Conservation (phyloP, 768 basidiomycete species). For the Mycena filopes region DNA sequence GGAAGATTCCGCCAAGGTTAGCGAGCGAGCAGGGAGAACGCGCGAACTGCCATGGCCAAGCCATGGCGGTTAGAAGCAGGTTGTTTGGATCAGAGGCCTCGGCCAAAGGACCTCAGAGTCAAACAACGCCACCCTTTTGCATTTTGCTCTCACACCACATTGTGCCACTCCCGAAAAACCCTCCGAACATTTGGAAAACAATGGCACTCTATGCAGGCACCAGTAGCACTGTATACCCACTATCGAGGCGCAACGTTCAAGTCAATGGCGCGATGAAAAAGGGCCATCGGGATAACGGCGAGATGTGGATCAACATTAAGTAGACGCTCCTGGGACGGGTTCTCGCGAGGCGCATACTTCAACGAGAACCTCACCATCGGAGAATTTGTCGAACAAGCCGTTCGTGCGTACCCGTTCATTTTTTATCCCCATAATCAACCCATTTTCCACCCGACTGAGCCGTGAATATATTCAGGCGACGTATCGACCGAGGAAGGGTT, state of each 20-base stretch:
- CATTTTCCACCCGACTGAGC: conserved; percentile 10
- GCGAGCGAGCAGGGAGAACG: no score
- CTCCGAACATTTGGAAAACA: no score
- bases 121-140: no score
- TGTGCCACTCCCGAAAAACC: no score
- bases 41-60: no score
- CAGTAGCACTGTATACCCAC: conserved; percentile 17
- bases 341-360: conserved; percentile 21
- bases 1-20: no score
- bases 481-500: conserved; percentile 28
- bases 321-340: conserved; percentile 20
- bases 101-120: no score
- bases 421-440: conserved; percentile 1
- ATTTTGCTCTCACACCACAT: no score
- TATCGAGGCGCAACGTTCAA: conserved; percentile 16
- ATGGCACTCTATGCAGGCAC: conserved; percentile 3
- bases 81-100: no score
- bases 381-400: conserved; percentile 19
- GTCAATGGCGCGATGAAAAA: conserved; percentile 27
- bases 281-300: conserved; percentile 22
- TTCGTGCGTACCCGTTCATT: conserved; percentile 18
- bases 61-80: no score
- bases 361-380: conserved; percentile 31
- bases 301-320: conserved; percentile 26
- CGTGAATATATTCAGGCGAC: conserved; percentile 11